These are phyloP conservation scores for Kurtzmaniella quercitrusa DNA, from an alignment of 1,139 yeast genomes.

Conservation along the genomic window DNA sequence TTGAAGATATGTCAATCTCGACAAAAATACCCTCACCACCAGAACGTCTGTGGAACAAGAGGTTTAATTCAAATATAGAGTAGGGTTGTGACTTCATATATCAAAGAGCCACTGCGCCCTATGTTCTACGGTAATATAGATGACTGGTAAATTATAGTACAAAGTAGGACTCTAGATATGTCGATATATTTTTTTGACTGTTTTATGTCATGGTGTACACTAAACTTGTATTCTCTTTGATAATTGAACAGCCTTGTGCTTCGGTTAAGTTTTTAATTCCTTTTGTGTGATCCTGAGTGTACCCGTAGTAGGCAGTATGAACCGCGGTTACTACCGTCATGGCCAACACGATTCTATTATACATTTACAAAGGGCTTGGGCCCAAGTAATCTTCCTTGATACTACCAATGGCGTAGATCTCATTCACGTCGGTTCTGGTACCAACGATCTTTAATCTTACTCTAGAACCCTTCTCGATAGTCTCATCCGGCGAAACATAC, in stretches of 20 bases:
- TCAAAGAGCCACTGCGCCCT: no score
- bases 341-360: neutral
- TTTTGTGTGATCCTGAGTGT: no score
- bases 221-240: no score
- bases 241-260: no score
- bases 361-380: slow-evolving; percentile 49
- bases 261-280: no score
- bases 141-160: neutral
- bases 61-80: slow-evolving; percentile 5
- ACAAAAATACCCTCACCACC: slow-evolving; percentile 3
- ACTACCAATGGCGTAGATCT: slow-evolving; percentile 95
- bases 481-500: slow-evolving; percentile 93
- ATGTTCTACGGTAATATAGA: neutral
- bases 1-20: slow-evolving; percentile 11
- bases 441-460: slow-evolving; percentile 95
- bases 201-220: neutral
- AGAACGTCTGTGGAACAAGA: slow-evolving; percentile 10
- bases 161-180: neutral
- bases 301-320: no score
- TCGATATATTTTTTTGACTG: neutral
- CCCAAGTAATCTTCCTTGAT: slow-evolving; percentile 97
- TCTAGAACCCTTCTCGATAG: slow-evolving; percentile 88
- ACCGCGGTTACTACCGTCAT: no score
- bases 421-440: slow-evolving; percentile 95
- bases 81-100: neutral